Conservation (phyloP, 1,284 basidiomycete species). For the Lentinus polychrous region DNA sequence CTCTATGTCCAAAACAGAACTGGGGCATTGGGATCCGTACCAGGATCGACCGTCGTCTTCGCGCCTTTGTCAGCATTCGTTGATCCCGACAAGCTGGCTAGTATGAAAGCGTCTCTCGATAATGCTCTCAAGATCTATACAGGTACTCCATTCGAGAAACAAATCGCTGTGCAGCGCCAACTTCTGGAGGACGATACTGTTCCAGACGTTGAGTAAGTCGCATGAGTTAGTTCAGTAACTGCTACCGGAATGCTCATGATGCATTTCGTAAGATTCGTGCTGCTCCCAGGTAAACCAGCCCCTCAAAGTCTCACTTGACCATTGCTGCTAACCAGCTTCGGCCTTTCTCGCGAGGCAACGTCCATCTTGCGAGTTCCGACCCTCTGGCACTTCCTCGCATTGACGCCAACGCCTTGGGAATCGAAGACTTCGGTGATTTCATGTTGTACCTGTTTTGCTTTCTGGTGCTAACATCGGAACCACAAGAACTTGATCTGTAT, state of each 20-base stretch:
- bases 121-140: neutral
- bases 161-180: conserved; percentile 12
- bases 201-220: conserved; percentile 11
- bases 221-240: neutral
- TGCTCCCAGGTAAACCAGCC: neutral
- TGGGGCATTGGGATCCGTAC: conserved; percentile 9
- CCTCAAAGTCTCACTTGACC: neutral
- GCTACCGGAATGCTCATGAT: too few relatives aligned
- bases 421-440: conserved; percentile 31
- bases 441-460: too few relatives aligned
- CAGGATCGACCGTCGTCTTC: conserved; percentile 3
- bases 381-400: conserved; percentile 28
- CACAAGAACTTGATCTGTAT: conserved; percentile 35
- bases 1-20: conserved; percentile 1
- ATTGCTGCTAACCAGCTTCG: conserved; percentile 2
- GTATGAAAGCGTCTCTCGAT: neutral
- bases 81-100: neutral
- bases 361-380: conserved; percentile 3
- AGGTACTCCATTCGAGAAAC: conserved; percentile 13
- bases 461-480: too few relatives aligned
- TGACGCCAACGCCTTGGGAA: conserved; percentile 31
- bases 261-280: neutral
- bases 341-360: conserved; percentile 4
- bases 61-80: conserved; percentile 2
- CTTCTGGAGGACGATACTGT: conserved; percentile 6